Conservation (phyloP, 2,329 filamentous ascomycete species). For the Pezicula carpinea region DNA sequence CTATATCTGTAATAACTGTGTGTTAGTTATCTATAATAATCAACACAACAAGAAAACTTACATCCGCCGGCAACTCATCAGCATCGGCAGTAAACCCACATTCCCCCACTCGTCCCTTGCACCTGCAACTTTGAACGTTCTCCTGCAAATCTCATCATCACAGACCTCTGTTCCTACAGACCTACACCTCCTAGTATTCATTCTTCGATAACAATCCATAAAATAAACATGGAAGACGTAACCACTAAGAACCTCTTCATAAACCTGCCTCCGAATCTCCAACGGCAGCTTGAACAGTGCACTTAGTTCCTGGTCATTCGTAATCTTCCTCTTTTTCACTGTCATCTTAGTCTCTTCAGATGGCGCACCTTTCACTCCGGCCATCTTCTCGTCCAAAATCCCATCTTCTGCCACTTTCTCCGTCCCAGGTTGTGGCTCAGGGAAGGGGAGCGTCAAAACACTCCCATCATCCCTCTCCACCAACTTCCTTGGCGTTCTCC, state of each 20-base stretch:
- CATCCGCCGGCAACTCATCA: conserved; percentile 12
- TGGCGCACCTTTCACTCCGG: not conserved
- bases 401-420: not conserved
- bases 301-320: conserved; percentile 1
- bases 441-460: not conserved
- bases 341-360: no score
- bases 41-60: conserved; percentile 6
- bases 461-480: not conserved
- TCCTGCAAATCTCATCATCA: not conserved
- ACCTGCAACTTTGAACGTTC: conserved; percentile 4
- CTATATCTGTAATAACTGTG: conserved; percentile 7
- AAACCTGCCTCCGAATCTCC: conserved; percentile 11
- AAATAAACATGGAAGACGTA: conserved; percentile 12
- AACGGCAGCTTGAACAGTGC: conserved; percentile 7
- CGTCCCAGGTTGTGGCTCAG: not conserved
- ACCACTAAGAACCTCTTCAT: conserved; percentile 8
- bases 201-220: conserved; percentile 3
- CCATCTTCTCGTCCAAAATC: not conserved
- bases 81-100: conserved; percentile 5
- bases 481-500: not conserved
- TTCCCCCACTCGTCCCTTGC: conserved; percentile 7
- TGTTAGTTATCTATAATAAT: not conserved
- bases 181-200: conserved; percentile 8
- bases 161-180: not conserved
- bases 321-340: not conserved